Base-by-base conservation (phyloP, 768 basidiomycete genomes). In the Collybia mongolica region DNA sequence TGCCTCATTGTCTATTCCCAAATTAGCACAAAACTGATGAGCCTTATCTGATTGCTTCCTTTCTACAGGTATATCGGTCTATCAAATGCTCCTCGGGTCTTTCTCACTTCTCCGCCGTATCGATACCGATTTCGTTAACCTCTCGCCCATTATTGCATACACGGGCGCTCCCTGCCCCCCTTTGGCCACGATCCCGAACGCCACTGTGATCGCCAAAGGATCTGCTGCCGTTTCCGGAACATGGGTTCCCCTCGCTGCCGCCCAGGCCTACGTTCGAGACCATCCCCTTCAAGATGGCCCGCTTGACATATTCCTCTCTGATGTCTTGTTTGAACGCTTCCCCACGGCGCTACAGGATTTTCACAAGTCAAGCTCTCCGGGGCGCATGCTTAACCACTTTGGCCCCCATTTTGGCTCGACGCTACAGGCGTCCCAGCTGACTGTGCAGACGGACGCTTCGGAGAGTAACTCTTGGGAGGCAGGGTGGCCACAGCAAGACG, bases 41-140 rank as follows among this genome's bases (percentile, higher is more conserved):
- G 36, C 17, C 42, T 52, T n/a, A 51, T 40, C 37, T 41, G 35
- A 41, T 56, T 49, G 32, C 43, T 51, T 51, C 26, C 7, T 26
- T 26, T 19, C 44, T 52, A 12, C 50, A 90, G 88, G 83, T 56
- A 84, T 90, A 48, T 79, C 85, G 35, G 86, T 90, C 44, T 90
- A 88, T 65, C 84, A 86, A 61, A 86, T 82, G 65, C 72, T 69
- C 45, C 73, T 89, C 8, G 82, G 79, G 36, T 65, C 75, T 6
- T 72, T 72, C 44, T 69, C 76, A 26, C 72, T 90, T 41, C 67
- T 89, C 54, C 82, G 88, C 57, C 83, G 88, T 55, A 82, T 89
- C 48, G 88, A 90, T 67, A 86, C 86, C 28, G 86, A 88, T 60
- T 90, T 86, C 56, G 86, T 90, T 58, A 86, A 90, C 63, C 72